A percentile compares a stretch with the other conserved stretches of the same genome.
phyloP scores from a whole-genome alignment of 73 alveolate genomes.

The Paraurostyla sp. region DNA sequence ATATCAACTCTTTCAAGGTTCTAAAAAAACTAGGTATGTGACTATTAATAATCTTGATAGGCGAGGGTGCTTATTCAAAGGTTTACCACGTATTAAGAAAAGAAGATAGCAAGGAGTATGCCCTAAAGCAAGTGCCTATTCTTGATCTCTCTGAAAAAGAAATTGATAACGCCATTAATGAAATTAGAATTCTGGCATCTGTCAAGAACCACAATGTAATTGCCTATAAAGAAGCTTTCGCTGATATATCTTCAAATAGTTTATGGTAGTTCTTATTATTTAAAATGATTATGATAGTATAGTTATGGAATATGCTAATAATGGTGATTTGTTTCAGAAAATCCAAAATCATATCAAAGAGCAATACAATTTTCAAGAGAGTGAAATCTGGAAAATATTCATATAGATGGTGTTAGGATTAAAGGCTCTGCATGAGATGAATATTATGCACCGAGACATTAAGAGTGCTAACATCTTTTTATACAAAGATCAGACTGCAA shows the following conservation, averaged over 20 bases:
- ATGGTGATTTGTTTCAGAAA: conserved; percentile 86
- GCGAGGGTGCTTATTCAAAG: conserved; percentile 83
- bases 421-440: conserved; percentile 84
- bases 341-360: conserved; percentile 77
- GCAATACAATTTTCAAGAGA: conserved; percentile 71
- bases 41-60: too few species aligned
- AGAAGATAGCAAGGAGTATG: conserved; percentile 78
- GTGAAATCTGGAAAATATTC: conserved; percentile 86
- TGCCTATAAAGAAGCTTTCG: conserved; percentile 85
- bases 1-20: too few species aligned
- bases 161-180: conserved; percentile 83
- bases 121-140: conserved; percentile 81
- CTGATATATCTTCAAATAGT: conserved; percentile 66
- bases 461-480: conserved; percentile 89
- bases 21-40: too few species aligned
- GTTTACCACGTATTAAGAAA: conserved; percentile 80
- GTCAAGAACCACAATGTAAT: conserved; percentile 81
- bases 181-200: conserved; percentile 88
- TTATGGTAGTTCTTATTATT: conserved; percentile 22
- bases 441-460: conserved; percentile 86
- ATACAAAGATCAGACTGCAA: conserved; percentile 76
- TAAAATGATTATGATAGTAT: conserved; percentile 70
- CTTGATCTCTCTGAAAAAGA: conserved; percentile 78
- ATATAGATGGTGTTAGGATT: conserved; percentile 81
- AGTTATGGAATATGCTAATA: conserved; percentile 89